Evolutionary conservation across 345 rosid species (phyloP), one percentile per base, ranked within the genome.

Genomic region (Arabidopsis suecica): DNA sequence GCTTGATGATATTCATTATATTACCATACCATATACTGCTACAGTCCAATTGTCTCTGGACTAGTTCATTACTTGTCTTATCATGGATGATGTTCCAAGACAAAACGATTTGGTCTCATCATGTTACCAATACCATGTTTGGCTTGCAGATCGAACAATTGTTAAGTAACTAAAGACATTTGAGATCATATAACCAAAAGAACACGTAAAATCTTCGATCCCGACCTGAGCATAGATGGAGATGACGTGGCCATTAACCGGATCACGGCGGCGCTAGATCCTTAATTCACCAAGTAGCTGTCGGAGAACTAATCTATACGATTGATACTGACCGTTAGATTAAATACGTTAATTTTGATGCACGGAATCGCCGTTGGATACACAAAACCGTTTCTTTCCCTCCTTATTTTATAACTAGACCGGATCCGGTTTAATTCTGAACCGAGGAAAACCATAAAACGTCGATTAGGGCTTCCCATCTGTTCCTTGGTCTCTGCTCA

Each of bases 111-210:
- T 22, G 56, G 32, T 50, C 56, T n/a, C n/a, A n/a, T n/a, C n/a
- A n/a, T n/a, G n/a, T n/a, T n/a, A n/a, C n/a, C n/a, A n/a, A n/a
- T n/a, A 50, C 22, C 28, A 5, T 22, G 56, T 49, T 20, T 50
- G 28, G 11, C 28, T 49, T 49, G 54, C 25, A 18, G 25, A 9
- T 50, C 12, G 30, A 50, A 50, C 55, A 50, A 20, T 1, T 49
- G 28, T 50, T 50, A 41, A 7, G 40, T 37, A 37, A n/a, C n/a
- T 7, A 37, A 37, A n/a, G n/a, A 37, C 10, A 16, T 7, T 88
- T 9, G 84, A 84, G 60, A 86, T 84, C 84, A 88, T 82, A 33
- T 76, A 60, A 54, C 78, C 66, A 61, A 84, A 87, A 45, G 85
- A 84, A 18, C 25, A 74, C n/a, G 7, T 14, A 13, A n/a, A 42